phyloP scores from a whole-genome alignment of 106 monocot genomes.

The Cymbidium sinense region DNA sequence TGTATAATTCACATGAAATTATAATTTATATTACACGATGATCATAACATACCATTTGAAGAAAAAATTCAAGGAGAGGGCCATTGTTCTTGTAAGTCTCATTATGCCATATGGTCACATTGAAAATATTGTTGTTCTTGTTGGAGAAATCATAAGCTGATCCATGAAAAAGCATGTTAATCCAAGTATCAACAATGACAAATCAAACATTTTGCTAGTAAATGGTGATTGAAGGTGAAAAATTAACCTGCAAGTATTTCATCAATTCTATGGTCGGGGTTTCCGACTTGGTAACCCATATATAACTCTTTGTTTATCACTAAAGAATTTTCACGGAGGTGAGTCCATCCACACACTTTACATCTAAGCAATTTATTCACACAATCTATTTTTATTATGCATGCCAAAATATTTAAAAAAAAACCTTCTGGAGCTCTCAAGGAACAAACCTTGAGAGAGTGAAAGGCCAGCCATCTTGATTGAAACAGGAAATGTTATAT shows the following conservation, averaged over 20 bases:
- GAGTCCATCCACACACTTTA: conserved; percentile 42
- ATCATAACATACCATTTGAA: conserved; percentile 24
- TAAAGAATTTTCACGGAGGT: conserved; percentile 39
- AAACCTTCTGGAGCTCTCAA: background rate
- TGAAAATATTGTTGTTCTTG: conserved; percentile 23
- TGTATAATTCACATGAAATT: background rate
- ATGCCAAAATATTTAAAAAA: background rate
- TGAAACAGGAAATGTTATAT: conserved; percentile 4
- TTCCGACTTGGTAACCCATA: conserved; percentile 49
- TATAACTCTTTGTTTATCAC: conserved; percentile 48
- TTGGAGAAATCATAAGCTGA: conserved; percentile 46
- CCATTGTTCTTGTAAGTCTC: conserved; percentile 1
- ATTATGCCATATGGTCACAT: conserved; percentile 30
- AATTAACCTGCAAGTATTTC: conserved; percentile 49
- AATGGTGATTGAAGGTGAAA: background rate
- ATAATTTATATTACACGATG: background rate
- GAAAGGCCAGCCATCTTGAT: conserved; percentile 3
- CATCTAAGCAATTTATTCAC: conserved; percentile 8
- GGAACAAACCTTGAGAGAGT: background rate
- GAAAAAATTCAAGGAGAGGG: conserved; percentile 23
- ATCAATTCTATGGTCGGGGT: conserved; percentile 27
- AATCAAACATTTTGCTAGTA: background rate
- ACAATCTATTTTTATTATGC: no score
- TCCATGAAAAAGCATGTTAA: background rate
- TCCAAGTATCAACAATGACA: background rate